Evolutionary conservation across 306 rosid genomes (phyloP).

Genomic region (Dalbergia cultrata): DNA sequence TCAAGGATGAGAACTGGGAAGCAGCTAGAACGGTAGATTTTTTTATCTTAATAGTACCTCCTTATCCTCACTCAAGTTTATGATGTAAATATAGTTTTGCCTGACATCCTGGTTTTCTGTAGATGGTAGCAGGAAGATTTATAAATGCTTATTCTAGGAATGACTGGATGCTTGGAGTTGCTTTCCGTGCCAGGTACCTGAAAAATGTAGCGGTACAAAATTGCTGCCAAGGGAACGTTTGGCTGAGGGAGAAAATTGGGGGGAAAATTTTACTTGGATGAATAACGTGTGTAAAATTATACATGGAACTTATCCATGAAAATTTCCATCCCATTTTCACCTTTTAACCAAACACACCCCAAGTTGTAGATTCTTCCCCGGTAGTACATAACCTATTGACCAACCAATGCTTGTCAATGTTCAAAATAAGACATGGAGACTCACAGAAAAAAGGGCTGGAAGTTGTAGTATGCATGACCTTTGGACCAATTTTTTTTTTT

Average conservation of each 20-base stretch:
- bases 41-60: conserved; percentile 3
- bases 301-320: no score
- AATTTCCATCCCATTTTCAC: no score
- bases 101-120: conserved; percentile 40
- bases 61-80: conserved; percentile 11
- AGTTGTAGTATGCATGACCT: neutral
- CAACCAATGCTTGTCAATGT: conserved; percentile 17
- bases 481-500: neutral
- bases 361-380: neutral
- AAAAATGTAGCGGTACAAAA: conserved; percentile 35
- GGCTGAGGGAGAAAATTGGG: no score
- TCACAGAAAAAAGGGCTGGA: neutral
- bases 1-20: conserved; percentile 72
- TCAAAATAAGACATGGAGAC: conserved; percentile 11
- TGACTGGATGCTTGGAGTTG: conserved; percentile 79
- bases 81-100: conserved; percentile 8
- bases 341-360: no score
- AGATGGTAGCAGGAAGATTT: conserved; percentile 85
- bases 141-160: conserved; percentile 69
- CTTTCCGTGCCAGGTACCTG: conserved; percentile 70
- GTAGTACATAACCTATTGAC: conserved; percentile 12
- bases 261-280: no score
- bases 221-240: neutral
- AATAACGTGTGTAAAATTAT: no score
- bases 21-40: conserved; percentile 65